Conservation (phyloP, 2,329 filamentous ascomycete genomes). For the Aureobasidium leucospermi region DNA sequence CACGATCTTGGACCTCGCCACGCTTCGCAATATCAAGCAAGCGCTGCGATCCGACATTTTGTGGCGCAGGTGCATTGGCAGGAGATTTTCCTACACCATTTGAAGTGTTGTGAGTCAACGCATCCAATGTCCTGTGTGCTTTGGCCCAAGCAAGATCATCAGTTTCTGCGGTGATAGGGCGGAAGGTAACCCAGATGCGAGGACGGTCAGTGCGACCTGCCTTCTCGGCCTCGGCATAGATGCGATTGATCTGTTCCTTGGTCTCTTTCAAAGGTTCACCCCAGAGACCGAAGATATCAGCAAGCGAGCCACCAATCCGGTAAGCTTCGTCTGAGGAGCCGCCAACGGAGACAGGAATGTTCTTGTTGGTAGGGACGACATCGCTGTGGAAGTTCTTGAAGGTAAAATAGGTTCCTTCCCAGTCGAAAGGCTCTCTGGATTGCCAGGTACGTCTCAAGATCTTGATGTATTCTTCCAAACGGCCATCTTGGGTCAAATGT, state of each 20-base stretch:
- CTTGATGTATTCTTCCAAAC: slow-evolving; percentile 55
- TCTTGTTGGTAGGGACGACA: slow-evolving; percentile 46
- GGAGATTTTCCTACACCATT: slow-evolving; percentile 20
- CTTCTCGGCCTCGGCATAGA: slow-evolving; percentile 52
- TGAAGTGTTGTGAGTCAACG: slow-evolving; percentile 38
- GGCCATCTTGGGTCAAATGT: slow-evolving; percentile 29
- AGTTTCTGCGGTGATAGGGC: slow-evolving; percentile 54
- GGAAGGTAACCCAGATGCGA: slow-evolving; percentile 58
- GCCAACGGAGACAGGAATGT: slow-evolving; percentile 52
- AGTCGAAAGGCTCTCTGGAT: slow-evolving; percentile 52
- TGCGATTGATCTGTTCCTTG: slow-evolving; percentile 54
- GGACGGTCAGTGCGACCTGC: slow-evolving; percentile 50
- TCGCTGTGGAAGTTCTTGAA: slow-evolving; percentile 52
- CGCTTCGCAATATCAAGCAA: slow-evolving; percentile 50
- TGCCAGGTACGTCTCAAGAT: slow-evolving; percentile 54
- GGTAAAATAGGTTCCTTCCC: slow-evolving; percentile 52
- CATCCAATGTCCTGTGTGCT: slow-evolving; percentile 49
- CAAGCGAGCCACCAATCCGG: slow-evolving; percentile 50
- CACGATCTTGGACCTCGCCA: slow-evolving; percentile 53
- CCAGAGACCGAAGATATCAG: slow-evolving; percentile 58
- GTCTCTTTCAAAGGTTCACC: slow-evolving; percentile 58
- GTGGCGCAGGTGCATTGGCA: slow-evolving; percentile 33
- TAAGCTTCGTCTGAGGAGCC: slow-evolving; percentile 54
- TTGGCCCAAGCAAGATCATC: slow-evolving; percentile 57
- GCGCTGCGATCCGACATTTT: slow-evolving; percentile 54